These are phyloP conservation scores for Diddensiella caesifluorescens DNA, from an alignment of 805 yeast genomes.

Conservation along the genomic window DNA sequence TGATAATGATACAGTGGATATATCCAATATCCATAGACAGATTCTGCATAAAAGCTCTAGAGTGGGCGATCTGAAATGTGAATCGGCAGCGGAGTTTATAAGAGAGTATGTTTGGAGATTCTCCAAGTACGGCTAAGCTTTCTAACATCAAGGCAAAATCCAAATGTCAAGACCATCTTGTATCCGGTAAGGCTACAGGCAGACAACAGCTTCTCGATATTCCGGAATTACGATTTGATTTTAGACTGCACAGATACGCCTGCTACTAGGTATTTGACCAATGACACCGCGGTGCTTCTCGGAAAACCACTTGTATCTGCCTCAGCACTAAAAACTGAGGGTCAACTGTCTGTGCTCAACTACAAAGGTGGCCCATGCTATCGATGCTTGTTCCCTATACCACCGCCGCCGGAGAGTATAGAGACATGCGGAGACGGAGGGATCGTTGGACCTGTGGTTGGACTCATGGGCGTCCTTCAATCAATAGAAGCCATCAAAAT, in stretches of 20 bases:
- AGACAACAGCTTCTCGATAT: conserved; percentile 57
- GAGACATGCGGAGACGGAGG: conserved; percentile 91
- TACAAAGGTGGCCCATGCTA: conserved; percentile 82
- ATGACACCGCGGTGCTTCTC: conserved; percentile 70
- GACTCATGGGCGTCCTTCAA: conserved; percentile 82
- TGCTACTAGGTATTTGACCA: conserved; percentile 74
- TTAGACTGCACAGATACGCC: conserved; percentile 96
- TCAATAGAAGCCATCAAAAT: conserved; percentile 82
- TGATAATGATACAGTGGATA: conserved; percentile 80
- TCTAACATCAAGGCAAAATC: conserved; percentile 47
- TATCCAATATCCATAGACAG: conserved; percentile 85
- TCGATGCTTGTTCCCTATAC: conserved; percentile 84
- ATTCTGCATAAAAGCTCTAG: conserved; percentile 63
- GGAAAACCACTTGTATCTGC: conserved; percentile 81
- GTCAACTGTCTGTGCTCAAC: conserved; percentile 77
- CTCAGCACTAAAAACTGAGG: conserved; percentile 86
- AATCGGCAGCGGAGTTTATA: conserved; percentile 62
- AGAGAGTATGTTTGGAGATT: conserved; percentile 19
- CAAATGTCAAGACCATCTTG: conserved; percentile 52
- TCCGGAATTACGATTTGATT: conserved; percentile 64
- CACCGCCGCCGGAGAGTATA: conserved; percentile 80
- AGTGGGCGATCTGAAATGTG: conserved; percentile 70
- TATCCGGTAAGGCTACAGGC: conserved; percentile 48
- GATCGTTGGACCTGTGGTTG: conserved; percentile 94
- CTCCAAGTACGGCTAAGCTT: background rate